phyloP scores from a whole-genome alignment of 2,329 filamentous ascomycete genomes.

The Colletotrichum phormii region DNA sequence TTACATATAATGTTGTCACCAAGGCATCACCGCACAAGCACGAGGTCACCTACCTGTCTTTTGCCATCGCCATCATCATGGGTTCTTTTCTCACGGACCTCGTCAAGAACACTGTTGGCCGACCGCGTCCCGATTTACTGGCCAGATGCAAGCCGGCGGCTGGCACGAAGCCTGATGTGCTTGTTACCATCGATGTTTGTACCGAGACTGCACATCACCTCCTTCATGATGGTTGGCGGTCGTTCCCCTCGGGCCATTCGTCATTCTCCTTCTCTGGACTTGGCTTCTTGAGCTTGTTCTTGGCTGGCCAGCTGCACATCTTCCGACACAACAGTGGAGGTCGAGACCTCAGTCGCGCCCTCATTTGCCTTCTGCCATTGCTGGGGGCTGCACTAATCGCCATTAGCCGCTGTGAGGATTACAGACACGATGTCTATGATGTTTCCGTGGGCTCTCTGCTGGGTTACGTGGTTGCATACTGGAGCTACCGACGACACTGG shows the following conservation, averaged over 20 bases:
- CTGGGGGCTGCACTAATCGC: constrained; percentile 75
- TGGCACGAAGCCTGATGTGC: constrained; percentile 58
- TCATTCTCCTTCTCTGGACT: constrained; percentile 84
- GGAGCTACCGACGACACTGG: constrained; percentile 75
- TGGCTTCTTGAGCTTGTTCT: constrained; percentile 78
- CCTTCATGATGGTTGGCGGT: constrained; percentile 86
- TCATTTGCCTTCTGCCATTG: constrained; percentile 69
- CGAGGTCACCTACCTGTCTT: constrained; percentile 86
- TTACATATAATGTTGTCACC: constrained; percentile 72
- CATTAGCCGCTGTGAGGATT: constrained; percentile 76
- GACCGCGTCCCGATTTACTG: constrained; percentile 73
- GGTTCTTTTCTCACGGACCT: constrained; percentile 88
- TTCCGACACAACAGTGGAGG: constrained; percentile 58
- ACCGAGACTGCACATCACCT: constrained; percentile 76
- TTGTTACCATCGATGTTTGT: constrained; percentile 77
- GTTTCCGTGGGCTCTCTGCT: constrained; percentile 71
- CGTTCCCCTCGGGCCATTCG: constrained; percentile 84
- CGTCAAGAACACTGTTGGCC: constrained; percentile 88
- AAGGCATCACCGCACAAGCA: constrained; percentile 80
- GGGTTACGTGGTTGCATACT: constrained; percentile 71
- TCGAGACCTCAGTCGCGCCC: constrained; percentile 65
- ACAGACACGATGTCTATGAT: constrained; percentile 78
- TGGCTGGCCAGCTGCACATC: constrained; percentile 74
- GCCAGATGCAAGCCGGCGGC: constrained; percentile 81
- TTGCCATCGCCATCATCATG: constrained; percentile 81